Conservation (phyloP, 352 stramenopile species). For the Thalassiosira sp. region DNA sequence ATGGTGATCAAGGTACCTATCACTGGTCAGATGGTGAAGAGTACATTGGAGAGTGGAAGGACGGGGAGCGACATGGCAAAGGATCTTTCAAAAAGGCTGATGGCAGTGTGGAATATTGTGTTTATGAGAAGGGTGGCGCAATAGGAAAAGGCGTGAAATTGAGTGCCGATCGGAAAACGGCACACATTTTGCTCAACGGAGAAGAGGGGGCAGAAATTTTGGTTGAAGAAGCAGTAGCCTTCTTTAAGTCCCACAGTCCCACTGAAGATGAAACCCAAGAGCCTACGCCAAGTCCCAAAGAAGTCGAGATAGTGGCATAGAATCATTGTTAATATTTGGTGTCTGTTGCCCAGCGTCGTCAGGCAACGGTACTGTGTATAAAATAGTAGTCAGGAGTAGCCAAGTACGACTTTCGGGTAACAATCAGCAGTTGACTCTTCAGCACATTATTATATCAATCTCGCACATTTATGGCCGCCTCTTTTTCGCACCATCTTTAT, state of each 20-base stretch:
- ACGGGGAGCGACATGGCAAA: slow-evolving; percentile 29
- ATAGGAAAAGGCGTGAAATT: slow-evolving; percentile 28
- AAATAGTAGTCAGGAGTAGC: no score
- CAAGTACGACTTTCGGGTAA: no score
- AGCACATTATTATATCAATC: neutral
- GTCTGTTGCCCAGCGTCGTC: no score
- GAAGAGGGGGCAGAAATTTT: slow-evolving; percentile 3
- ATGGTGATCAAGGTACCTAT: slow-evolving; percentile 30
- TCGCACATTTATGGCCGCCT: neutral
- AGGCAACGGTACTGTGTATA: no score
- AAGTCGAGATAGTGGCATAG: no score
- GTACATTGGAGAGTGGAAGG: slow-evolving; percentile 32
- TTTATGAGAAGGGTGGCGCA: slow-evolving; percentile 9
- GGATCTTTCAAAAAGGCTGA: slow-evolving; percentile 22
- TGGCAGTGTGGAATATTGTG: slow-evolving; percentile 24
- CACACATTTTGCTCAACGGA: slow-evolving; percentile 18
- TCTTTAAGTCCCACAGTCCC: no score
- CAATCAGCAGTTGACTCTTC: slow-evolving; percentile 4
- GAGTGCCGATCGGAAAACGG: slow-evolving; percentile 26
- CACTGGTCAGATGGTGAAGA: slow-evolving; percentile 29
- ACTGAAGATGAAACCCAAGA: no score
- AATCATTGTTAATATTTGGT: no score
- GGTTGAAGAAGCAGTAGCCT: slow-evolving; percentile 9
- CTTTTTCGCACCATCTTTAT: slow-evolving; percentile 20
- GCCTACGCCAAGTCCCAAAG: no score